Evolutionary conservation across 2,329 filamentous ascomycete genomes (phyloP).

Genomic region (Orbilia brochopaga): DNA sequence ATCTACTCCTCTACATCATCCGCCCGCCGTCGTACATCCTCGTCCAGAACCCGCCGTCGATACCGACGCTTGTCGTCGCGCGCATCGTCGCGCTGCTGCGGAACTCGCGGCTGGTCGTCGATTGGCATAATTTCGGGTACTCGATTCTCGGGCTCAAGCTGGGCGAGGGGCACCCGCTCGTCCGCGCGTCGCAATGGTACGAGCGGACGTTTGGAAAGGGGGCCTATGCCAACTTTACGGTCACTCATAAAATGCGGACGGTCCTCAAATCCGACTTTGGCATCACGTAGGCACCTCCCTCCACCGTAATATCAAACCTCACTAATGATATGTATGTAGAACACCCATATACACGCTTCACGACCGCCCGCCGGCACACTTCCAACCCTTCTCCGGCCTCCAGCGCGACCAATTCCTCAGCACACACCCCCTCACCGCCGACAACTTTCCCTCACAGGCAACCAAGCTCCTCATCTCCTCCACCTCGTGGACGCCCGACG

Average conservation of each 20-base stretch:
- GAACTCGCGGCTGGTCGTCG: slow-evolving; percentile 81
- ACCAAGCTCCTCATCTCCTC: slow-evolving; percentile 82
- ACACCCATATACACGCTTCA: slow-evolving; percentile 75
- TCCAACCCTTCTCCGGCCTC: slow-evolving; percentile 69
- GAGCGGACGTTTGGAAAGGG: slow-evolving; percentile 73
- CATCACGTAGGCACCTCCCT: slow-evolving; percentile 26
- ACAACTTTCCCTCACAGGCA: slow-evolving; percentile 62
- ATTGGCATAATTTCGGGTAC: slow-evolving; percentile 99
- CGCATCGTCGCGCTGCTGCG: slow-evolving; percentile 75
- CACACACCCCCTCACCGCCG: slow-evolving; percentile 69
- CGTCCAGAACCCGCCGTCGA: slow-evolving; percentile 84
- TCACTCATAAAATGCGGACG: slow-evolving; percentile 81
- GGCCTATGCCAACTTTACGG: slow-evolving; percentile 79
- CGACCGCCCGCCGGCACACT: slow-evolving; percentile 82
- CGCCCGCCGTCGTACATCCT: slow-evolving; percentile 61
- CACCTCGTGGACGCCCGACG: slow-evolving; percentile 96
- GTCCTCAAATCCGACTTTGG: slow-evolving; percentile 41
- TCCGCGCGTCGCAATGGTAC: slow-evolving; percentile 76
- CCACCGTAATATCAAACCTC: not conserved
- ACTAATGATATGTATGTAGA: slow-evolving; percentile 59
- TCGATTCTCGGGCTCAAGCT: slow-evolving; percentile 79
- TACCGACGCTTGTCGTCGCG: slow-evolving; percentile 83
- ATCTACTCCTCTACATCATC: slow-evolving; percentile 74
- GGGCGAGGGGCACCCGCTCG: slow-evolving; percentile 70
- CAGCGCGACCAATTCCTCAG: slow-evolving; percentile 68